Evolutionary conservation across 2,329 filamentous ascomycete species (phyloP).

Genomic region (Stagonosporopsis rhizophila): DNA sequence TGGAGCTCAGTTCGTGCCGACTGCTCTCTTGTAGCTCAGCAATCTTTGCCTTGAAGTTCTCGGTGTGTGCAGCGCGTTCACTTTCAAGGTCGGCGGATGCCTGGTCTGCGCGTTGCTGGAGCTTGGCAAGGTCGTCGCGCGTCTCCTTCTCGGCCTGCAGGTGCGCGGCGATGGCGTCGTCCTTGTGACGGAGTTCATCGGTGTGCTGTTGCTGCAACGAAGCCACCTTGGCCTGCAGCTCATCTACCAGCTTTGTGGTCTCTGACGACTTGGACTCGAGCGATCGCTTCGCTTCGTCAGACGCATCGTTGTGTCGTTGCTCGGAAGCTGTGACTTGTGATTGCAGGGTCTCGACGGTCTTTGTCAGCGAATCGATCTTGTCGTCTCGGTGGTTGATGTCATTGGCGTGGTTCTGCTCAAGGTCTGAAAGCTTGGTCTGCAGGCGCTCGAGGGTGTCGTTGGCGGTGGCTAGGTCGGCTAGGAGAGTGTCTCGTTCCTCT

Average conservation of each 20-base stretch:
- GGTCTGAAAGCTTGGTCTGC: slow-evolving; percentile 35
- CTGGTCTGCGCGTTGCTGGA: slow-evolving; percentile 43
- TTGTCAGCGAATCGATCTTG: slow-evolving; percentile 38
- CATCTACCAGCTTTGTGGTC: slow-evolving; percentile 39
- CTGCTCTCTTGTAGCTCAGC: slow-evolving; percentile 38
- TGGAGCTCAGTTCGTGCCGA: slow-evolving; percentile 31
- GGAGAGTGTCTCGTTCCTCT: slow-evolving; percentile 36
- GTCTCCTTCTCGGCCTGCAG: slow-evolving; percentile 34
- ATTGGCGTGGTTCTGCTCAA: slow-evolving; percentile 40
- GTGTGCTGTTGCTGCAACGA: slow-evolving; percentile 43
- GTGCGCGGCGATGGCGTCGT: slow-evolving; percentile 40
- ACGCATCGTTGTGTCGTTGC: slow-evolving; percentile 31
- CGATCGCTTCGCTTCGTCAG: slow-evolving; percentile 34
- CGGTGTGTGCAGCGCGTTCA: slow-evolving; percentile 38
- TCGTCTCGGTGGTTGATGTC: slow-evolving; percentile 37
- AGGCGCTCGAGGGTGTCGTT: slow-evolving; percentile 34
- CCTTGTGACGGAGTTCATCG: slow-evolving; percentile 40
- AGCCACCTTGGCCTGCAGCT: slow-evolving; percentile 43
- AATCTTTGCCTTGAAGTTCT: slow-evolving; percentile 35
- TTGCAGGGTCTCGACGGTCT: slow-evolving; percentile 35
- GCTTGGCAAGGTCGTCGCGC: slow-evolving; percentile 32
- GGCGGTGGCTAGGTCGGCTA: slow-evolving; percentile 31
- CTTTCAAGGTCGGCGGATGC: slow-evolving; percentile 36
- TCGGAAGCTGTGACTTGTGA: slow-evolving; percentile 31
- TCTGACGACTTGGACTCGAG: slow-evolving; percentile 41